Evolutionary conservation across 352 stramenopile genomes (phyloP).

Genomic region (Halophytophthora polymorphica): DNA sequence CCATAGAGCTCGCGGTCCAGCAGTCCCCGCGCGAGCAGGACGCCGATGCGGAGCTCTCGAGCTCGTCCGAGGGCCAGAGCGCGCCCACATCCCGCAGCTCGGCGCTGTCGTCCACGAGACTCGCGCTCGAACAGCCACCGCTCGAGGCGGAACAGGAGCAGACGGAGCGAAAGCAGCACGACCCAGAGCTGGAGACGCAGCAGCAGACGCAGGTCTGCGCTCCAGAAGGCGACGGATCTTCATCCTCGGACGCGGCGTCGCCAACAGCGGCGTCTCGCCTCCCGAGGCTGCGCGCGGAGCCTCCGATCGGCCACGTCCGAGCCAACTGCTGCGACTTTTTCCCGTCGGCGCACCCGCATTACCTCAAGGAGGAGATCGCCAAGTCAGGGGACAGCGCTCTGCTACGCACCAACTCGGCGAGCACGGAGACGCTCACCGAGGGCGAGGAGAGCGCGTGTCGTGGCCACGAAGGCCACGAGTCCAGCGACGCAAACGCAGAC

Average conservation of each 20-base stretch:
- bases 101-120: no score
- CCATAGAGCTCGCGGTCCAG: slow-evolving; percentile 4
- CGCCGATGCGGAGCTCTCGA: slow-evolving; percentile 13
- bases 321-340: slow-evolving; percentile 38
- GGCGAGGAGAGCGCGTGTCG: slow-evolving; percentile 2
- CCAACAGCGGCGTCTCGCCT: slow-evolving; percentile 12
- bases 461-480: slow-evolving; percentile 1
- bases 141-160: no score
- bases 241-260: neutral
- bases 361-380: slow-evolving; percentile 25
- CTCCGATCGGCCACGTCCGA: slow-evolving; percentile 14
- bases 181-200: no score
- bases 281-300: slow-evolving; percentile 17
- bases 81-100: neutral
- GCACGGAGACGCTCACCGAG: slow-evolving; percentile 8
- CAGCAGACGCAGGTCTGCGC: no score
- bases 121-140: no score
- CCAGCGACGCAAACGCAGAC: slow-evolving; percentile 1
- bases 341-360: slow-evolving; percentile 30
- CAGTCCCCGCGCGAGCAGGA: neutral
- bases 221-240: no score
- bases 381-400: slow-evolving; percentile 3
- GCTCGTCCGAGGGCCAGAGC: slow-evolving; percentile 3
- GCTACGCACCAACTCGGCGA: slow-evolving; percentile 6
- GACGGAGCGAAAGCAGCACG: no score